Evolutionary conservation across 2,329 filamentous ascomycete species (phyloP), one percentile per base, ranked within the genome.

Genomic region (Diplodia intermedia): DNA sequence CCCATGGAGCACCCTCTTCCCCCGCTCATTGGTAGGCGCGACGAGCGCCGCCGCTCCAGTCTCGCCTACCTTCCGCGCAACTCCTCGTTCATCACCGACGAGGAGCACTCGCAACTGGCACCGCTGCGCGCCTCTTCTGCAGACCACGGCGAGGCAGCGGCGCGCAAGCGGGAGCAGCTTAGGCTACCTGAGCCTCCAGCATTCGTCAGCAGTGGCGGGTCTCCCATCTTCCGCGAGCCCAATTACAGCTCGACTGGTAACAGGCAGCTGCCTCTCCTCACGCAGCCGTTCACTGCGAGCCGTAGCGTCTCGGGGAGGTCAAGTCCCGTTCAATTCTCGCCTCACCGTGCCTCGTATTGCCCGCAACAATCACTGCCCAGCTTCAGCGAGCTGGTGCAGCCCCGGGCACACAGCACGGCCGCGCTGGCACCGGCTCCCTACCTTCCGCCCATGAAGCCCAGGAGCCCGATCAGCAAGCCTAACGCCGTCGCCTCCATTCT

Each of bases 1-100:
- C 80, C 79, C 18, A 79, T 83, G n/a, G 82, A 84, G 70, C 79
- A 82, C 40, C 76, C 77, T 54, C 74, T 79, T 18, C 68, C 65
- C 15, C 78, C 78, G 40, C 69, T 79, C 15, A 75, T 79, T 2
- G 77, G 77, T 31, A 71, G 72, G 40, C 71, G 78, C n/a, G 75
- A 75, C 9, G 77, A 79, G 72, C 77, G 78, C 40, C 77, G 75
- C 68, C 77, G 75, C 67, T 79, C 78, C 1, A 74, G 74, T 70
- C 47, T 69, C 38, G 75, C 76, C 26, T 77, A 75, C 55, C 73
- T 79, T n/a, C 80, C 71, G 68, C 76, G 75, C 50, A 79, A 71
- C 69, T 79, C 72, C 70, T 83, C 72, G 71, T 79, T 73, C 71
- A 77, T 70, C 69, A 77, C 77, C 12, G 77, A 78, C 56, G 77